Percentiles rank a stretch among this genome's conserved stretches.
Evolutionary conservation across 768 basidiomycete genomes (phyloP).

Genomic region (Amanita rimosa): DNA sequence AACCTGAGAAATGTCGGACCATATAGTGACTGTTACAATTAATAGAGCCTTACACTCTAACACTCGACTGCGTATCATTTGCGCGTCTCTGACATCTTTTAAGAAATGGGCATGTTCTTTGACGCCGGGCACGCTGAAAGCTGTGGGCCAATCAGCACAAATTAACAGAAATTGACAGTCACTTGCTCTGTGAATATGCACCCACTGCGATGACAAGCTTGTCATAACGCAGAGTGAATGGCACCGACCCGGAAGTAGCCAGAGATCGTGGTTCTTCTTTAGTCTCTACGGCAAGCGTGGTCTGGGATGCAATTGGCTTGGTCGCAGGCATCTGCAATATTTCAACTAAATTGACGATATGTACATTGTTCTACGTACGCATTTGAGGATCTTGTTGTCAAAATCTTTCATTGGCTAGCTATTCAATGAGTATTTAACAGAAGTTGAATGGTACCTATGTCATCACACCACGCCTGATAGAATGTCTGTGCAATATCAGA

Average conservation of each 20-base stretch:
- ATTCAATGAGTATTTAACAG: not conserved
- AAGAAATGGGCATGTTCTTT: conserved; percentile 77
- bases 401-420: conserved; percentile 33
- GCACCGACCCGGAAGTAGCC: conserved; percentile 6
- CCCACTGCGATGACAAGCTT: conserved; percentile 81
- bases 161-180: not conserved
- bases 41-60: conserved; percentile 45
- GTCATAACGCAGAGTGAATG: conserved; percentile 61
- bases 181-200: conserved; percentile 72
- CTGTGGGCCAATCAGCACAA: conserved; percentile 19
- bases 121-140: conserved; percentile 64
- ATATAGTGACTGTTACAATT: not conserved
- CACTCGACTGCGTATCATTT: conserved; percentile 57
- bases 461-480: conserved; percentile 71
- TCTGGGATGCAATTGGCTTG: conserved; percentile 24
- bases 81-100: conserved; percentile 69
- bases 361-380: conserved; percentile 28
- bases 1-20: conserved; percentile 29
- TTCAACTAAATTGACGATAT: not conserved
- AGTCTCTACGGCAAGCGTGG: not conserved
- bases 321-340: conserved; percentile 50
- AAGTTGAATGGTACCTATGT: conserved; percentile 34
- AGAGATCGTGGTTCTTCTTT: not conserved
- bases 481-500: conserved; percentile 28
- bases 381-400: conserved; percentile 42